A percentile compares a stretch with the other conserved stretches of the same genome.
phyloP scores from a whole-genome alignment of 1,139 yeast genomes.

The Saccharomyces hybrid region DNA sequence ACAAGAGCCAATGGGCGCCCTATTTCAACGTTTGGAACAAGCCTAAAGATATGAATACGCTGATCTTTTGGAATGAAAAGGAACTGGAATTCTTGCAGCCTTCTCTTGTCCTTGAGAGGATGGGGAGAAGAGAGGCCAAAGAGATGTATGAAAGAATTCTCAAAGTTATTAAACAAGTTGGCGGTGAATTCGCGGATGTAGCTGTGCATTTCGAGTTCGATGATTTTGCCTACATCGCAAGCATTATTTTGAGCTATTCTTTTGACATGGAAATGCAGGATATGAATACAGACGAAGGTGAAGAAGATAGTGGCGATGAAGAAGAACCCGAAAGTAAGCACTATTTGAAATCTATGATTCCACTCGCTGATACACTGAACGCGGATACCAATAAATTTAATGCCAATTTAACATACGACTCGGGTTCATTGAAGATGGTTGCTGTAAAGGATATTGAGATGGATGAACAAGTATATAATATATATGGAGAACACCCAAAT shows the following conservation, averaged over 20 bases:
- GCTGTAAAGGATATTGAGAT: conserved; percentile 52
- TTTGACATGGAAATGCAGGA: conserved; percentile 49
- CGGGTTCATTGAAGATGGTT: conserved; percentile 52
- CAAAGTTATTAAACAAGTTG: conserved; percentile 10
- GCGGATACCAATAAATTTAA: conserved; percentile 77
- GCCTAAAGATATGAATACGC: conserved; percentile 44
- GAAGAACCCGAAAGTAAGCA: conserved; percentile 36
- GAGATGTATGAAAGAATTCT: conserved; percentile 41
- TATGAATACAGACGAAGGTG: conserved; percentile 24
- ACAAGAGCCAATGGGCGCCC: conserved; percentile 52
- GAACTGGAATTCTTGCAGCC: conserved; percentile 50
- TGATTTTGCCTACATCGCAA: conserved; percentile 65
- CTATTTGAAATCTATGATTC: conserved; percentile 77
- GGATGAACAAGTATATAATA: conserved; percentile 75
- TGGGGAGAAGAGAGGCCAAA: conserved; percentile 64
- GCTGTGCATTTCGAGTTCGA: conserved; percentile 33
- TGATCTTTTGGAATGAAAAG: conserved; percentile 67
- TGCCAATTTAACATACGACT: conserved; percentile 54
- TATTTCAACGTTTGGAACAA: conserved; percentile 67
- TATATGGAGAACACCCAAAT: conserved; percentile 87
- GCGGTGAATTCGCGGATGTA: not conserved
- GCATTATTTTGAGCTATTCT: conserved; percentile 57
- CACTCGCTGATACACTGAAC: conserved; percentile 83
- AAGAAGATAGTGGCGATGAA: conserved; percentile 27
- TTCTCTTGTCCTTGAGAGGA: conserved; percentile 56